Evolutionary conservation across 2,329 filamentous ascomycete species (phyloP).

Genomic region (Tothia fuscella): DNA sequence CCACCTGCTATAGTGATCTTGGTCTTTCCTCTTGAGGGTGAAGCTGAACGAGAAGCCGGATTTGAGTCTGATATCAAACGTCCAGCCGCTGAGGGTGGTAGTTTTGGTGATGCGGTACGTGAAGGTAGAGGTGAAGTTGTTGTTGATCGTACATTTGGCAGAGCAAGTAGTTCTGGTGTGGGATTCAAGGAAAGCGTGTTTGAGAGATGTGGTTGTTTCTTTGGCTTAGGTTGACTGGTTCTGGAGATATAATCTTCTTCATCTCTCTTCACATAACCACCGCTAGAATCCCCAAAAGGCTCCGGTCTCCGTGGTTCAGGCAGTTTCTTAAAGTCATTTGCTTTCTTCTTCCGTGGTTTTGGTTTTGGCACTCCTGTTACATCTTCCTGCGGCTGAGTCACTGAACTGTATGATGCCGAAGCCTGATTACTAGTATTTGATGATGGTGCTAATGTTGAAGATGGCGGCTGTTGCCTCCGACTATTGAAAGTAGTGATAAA

Average conservation of each 20-base stretch:
- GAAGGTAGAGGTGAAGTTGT: slow-evolving; percentile 23
- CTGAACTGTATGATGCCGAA: neutral
- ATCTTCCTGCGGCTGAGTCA: slow-evolving; percentile 15
- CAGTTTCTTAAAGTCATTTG: slow-evolving; percentile 25
- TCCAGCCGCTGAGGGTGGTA: slow-evolving; percentile 58
- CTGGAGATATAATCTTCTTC: slow-evolving; percentile 58
- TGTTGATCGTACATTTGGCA: slow-evolving; percentile 26
- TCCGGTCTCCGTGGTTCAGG: slow-evolving; percentile 36
- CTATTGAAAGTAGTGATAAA: slow-evolving; percentile 68
- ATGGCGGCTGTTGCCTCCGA: slow-evolving; percentile 32
- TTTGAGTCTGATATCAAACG: slow-evolving; percentile 70
- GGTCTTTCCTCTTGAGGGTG: slow-evolving; percentile 38
- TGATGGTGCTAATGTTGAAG: neutral
- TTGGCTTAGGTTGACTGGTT: slow-evolving; percentile 23
- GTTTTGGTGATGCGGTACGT: slow-evolving; percentile 35
- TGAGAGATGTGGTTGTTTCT: slow-evolving; percentile 26
- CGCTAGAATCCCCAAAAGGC: slow-evolving; percentile 50
- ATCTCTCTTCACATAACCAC: slow-evolving; percentile 65
- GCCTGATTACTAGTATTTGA: too few relatives aligned
- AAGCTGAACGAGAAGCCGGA: slow-evolving; percentile 40
- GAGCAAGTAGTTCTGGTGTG: slow-evolving; percentile 36
- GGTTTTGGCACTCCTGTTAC: slow-evolving; percentile 20
- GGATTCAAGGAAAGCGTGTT: slow-evolving; percentile 38
- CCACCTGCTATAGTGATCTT: slow-evolving; percentile 67
- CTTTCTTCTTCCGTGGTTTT: slow-evolving; percentile 28